Conservation (phyloP, 2,329 filamentous ascomycete genomes). For the Beauveria varroae region DNA sequence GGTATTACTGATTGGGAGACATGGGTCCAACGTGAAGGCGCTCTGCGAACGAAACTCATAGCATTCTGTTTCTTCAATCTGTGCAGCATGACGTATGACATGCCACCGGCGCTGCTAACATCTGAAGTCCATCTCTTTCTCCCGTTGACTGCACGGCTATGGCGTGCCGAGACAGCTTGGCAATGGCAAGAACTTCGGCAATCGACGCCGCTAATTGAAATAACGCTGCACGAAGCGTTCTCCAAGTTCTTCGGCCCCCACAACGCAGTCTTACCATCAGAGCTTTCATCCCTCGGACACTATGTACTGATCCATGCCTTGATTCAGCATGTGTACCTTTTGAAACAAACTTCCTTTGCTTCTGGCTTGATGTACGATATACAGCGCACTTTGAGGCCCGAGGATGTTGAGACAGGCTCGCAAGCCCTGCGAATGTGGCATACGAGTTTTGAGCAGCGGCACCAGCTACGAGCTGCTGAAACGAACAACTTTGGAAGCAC, state of each 20-base stretch:
- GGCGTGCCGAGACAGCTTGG: conserved; percentile 50
- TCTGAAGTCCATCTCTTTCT: conserved; percentile 50
- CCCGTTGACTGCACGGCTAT: conserved; percentile 47
- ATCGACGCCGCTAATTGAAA: conserved; percentile 41
- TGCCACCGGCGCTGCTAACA: conserved; percentile 49
- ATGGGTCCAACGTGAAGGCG: conserved; percentile 51
- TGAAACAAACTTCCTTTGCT: conserved; percentile 55
- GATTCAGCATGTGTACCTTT: conserved; percentile 63
- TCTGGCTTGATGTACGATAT: conserved; percentile 40
- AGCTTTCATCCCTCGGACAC: conserved; percentile 55
- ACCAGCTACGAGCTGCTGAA: conserved; percentile 43
- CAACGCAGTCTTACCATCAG: conserved; percentile 38
- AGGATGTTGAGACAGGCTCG: conserved; percentile 49
- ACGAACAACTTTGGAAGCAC: conserved; percentile 36
- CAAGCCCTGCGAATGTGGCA: conserved; percentile 53
- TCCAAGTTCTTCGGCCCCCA: conserved; percentile 46
- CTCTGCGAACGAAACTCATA: conserved; percentile 51
- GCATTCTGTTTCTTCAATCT: conserved; percentile 57
- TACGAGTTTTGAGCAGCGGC: conserved; percentile 48
- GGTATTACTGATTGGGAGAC: conserved; percentile 47
- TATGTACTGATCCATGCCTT: conserved; percentile 66
- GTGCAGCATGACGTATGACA: conserved; percentile 55
- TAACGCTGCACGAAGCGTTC: conserved; percentile 51
- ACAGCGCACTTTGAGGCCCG: conserved; percentile 42
- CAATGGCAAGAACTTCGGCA: conserved; percentile 53